Percentiles rank a stretch among this genome's conserved stretches.
These are phyloP conservation scores for Pleurotus cornucopiae DNA, from an alignment of 768 basidiomycete species.

Conservation along the genomic window DNA sequence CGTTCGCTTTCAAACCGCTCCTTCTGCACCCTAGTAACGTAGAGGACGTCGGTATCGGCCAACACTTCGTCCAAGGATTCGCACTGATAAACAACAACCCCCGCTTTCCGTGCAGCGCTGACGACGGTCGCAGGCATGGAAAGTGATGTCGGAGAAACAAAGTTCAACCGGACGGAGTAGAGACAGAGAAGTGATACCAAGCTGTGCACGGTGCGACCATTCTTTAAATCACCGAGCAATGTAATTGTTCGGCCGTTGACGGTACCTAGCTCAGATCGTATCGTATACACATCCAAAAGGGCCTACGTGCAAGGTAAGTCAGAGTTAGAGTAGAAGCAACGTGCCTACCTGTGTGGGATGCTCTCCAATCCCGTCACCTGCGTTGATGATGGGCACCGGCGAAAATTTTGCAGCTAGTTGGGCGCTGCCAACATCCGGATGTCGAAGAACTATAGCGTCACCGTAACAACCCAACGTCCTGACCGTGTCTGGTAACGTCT, in stretches of 20 bases:
- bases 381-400: conserved; percentile 93
- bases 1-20: conserved; percentile 80
- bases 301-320: conserved; percentile 42
- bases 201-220: conserved; percentile 96
- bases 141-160: conserved; percentile 84
- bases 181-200: conserved; percentile 88
- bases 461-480: conserved; percentile 93
- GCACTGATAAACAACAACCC: conserved; percentile 72
- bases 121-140: conserved; percentile 89
- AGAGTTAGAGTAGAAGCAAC: neutral
- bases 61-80: conserved; percentile 91
- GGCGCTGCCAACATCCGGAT: conserved; percentile 92
- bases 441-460: conserved; percentile 91
- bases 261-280: conserved; percentile 95
- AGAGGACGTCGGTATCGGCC: conserved; percentile 90
- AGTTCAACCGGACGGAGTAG: conserved; percentile 93
- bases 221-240: conserved; percentile 92
- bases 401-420: conserved; percentile 95
- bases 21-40: conserved; percentile 94
- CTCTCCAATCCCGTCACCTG: conserved; percentile 95
- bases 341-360: conserved; percentile 85
- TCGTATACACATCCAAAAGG: conserved; percentile 86
- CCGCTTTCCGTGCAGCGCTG: conserved; percentile 77
- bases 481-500: conserved; percentile 89
- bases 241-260: conserved; percentile 95